Conservation (phyloP, 108 stramenopile genomes). For the Skeletonema grethae region DNA sequence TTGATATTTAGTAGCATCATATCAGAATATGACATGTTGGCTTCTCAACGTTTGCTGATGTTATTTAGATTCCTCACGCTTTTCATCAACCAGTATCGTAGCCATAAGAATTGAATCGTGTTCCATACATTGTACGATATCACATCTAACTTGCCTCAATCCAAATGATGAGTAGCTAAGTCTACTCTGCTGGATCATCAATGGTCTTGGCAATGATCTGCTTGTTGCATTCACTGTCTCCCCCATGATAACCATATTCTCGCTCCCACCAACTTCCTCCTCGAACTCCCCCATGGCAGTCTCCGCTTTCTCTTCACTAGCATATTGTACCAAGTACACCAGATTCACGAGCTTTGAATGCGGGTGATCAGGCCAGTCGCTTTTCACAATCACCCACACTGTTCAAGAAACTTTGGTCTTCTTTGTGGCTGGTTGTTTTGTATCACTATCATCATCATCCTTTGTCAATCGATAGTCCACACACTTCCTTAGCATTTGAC, state of each 20-base stretch:
- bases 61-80: no score
- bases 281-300: constrained; percentile 5
- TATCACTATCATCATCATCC: background rate
- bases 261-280: constrained; percentile 1
- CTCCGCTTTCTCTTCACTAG: constrained; percentile 6
- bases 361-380: constrained; percentile 8
- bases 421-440: constrained; percentile 7
- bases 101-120: no score
- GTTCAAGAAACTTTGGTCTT: background rate
- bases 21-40: background rate
- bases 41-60: no score
- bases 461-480: no score
- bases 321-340: constrained; percentile 2
- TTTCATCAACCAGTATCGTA: no score
- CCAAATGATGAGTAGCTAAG: no score
- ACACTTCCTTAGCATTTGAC: no score
- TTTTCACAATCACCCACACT: constrained; percentile 12
- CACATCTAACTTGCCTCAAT: no score
- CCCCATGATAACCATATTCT: constrained; percentile 3
- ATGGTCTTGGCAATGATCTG: constrained; percentile 1
- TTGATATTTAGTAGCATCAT: background rate
- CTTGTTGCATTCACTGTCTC: background rate
- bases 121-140: no score
- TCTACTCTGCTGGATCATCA: constrained; percentile 1
- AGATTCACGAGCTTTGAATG: background rate